These are phyloP conservation scores for Phialocephala sp. DNA, from an alignment of 2,329 filamentous ascomycete genomes.

Conservation along the genomic window DNA sequence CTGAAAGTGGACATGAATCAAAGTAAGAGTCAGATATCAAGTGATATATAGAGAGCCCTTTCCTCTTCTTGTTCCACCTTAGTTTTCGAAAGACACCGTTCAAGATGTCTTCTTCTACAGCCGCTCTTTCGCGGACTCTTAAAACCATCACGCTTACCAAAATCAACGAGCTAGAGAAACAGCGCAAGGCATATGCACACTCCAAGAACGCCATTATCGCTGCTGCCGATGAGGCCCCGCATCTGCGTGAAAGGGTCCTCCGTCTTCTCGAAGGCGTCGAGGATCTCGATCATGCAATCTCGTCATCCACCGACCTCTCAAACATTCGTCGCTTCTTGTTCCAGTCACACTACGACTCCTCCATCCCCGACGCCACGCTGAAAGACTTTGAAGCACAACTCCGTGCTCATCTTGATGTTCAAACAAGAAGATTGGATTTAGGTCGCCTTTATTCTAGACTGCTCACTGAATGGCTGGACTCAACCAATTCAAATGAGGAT, in stretches of 20 bases:
- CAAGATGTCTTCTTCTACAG: constrained; percentile 26
- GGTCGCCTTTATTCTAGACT: constrained; percentile 59
- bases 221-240: constrained; percentile 13
- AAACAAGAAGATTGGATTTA: constrained; percentile 57
- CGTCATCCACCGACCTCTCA: constrained; percentile 8
- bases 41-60: neutral
- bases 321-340: constrained; percentile 27
- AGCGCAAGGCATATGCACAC: constrained; percentile 22
- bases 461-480: constrained; percentile 55
- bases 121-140: constrained; percentile 25
- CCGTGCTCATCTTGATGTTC: constrained; percentile 50
- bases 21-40: constrained; percentile 10
- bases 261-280: constrained; percentile 24
- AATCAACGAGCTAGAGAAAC: constrained; percentile 28
- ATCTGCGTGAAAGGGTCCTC: constrained; percentile 13
- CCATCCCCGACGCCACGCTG: constrained; percentile 22
- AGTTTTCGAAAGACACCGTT: neutral
- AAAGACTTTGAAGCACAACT: constrained; percentile 48
- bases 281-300: constrained; percentile 6
- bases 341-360: constrained; percentile 27
- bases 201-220: constrained; percentile 15
- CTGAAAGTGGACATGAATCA: neutral
- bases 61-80: neutral
- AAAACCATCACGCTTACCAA: constrained; percentile 29
- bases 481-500: neutral